Evolutionary conservation across 805 yeast species (phyloP), one percentile per base, ranked within the genome.

Genomic region (Kluyveromyces starmeri): DNA sequence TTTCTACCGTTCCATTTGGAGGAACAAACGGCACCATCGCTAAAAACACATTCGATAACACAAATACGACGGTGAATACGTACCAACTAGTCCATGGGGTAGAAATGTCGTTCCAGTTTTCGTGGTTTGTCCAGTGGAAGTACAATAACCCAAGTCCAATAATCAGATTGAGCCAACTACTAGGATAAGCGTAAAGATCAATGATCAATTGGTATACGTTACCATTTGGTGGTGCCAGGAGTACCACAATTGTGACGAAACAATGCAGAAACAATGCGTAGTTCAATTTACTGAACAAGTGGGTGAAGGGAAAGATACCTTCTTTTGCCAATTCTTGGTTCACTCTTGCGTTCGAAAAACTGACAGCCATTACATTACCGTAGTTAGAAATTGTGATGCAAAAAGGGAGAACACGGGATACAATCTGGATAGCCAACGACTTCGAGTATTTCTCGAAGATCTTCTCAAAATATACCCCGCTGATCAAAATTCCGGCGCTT

Each of bases 321-420:
- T 71, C 75, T 28, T 51, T 57, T 2, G 78, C 81, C 29, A 76
- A 56, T 42, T 73, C 79, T 43, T 70, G 72, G 45, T 71, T 73
- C 28, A 77, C 78, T 22, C 74, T 52, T 6, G 77, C 66, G 38
- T 72, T 77, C 3, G 82, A 77, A 47, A 68, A 77, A 5, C 75
- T 64, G 3, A 76, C 83, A 23, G 77, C 83, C 32, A 76, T 57
- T 9, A 76, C 76, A 44, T 76, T 77, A 2, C 83, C 83, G 28
- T 77, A 58, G 36, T 75, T 76, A 11, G 81, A 76, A 15, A 73
- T 50, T 3, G 80, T 70, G n/a, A 76, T 75, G 14, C 73, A 55
- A 8, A 75, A 50, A 1, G 83, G 82, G 21, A 76, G 56, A 0
- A 73, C 43, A 7, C 70, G 53, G 4, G 65, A 61, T 0, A 77